A percentile compares a stretch with the other conserved stretches of the same genome.
phyloP scores from a whole-genome alignment of 352 stramenopile species.

The Phytophthora palmivora region DNA sequence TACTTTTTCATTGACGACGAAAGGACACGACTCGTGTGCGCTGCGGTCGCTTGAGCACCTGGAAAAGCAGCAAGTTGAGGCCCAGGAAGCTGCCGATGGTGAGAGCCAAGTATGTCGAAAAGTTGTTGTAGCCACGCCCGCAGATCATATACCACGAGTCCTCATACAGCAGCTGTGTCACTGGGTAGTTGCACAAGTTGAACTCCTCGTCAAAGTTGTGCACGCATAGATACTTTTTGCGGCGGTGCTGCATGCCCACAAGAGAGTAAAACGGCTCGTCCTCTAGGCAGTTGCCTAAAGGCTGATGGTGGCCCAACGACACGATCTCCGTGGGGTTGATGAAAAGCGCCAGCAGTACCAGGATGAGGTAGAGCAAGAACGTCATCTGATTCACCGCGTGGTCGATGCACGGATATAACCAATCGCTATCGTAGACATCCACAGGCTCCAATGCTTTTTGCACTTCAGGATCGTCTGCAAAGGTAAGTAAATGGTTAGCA shows the following conservation, averaged over 20 bases:
- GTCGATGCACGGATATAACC: constrained; percentile 76
- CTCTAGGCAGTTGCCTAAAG: constrained; percentile 71
- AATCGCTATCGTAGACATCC: constrained; percentile 85
- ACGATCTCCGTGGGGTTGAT: constrained; percentile 78
- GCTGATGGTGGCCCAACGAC: constrained; percentile 78
- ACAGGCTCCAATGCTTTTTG: constrained; percentile 62
- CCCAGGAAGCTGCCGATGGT: constrained; percentile 52
- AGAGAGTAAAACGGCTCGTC: constrained; percentile 69
- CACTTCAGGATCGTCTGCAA: constrained; percentile 58
- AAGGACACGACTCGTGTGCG: constrained; percentile 67
- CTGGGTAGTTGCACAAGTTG: constrained; percentile 82
- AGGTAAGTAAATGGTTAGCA: constrained; percentile 10
- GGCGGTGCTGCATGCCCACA: constrained; percentile 59
- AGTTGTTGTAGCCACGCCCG: constrained; percentile 69
- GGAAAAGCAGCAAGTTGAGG: constrained; percentile 71
- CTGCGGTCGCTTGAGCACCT: constrained; percentile 77
- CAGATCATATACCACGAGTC: constrained; percentile 90
- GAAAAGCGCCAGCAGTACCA: constrained; percentile 63
- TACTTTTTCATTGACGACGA: constrained; percentile 40
- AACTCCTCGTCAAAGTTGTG: constrained; percentile 88
- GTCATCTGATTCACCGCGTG: constrained; percentile 86
- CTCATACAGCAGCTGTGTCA: constrained; percentile 74
- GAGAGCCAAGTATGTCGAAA: constrained; percentile 58
- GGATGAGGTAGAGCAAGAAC: constrained; percentile 69
- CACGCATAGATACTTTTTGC: constrained; percentile 76